phyloP scores from a whole-genome alignment of 2,329 filamentous ascomycete genomes.

The Alternaria tenuissima region DNA sequence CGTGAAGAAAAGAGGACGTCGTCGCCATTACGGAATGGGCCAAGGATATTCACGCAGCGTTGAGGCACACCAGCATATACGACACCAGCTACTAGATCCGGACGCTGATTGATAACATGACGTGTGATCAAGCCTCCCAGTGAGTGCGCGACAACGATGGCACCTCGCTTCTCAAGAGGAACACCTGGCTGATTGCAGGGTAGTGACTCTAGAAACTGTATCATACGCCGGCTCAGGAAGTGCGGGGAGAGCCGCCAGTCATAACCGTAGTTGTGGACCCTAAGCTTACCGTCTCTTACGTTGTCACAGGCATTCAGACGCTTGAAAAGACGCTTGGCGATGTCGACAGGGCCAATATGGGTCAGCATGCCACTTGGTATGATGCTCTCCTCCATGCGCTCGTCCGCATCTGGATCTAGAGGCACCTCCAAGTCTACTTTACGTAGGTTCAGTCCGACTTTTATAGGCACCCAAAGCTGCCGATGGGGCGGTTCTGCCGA shows the following conservation, averaged over 20 bases:
- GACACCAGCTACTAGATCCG: slow-evolving; percentile 85
- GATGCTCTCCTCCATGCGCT: slow-evolving; percentile 82
- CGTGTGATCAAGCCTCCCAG: slow-evolving; percentile 87
- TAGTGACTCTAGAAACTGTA: slow-evolving; percentile 74
- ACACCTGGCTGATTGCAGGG: slow-evolving; percentile 73
- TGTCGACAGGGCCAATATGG: slow-evolving; percentile 90
- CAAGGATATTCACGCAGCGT: slow-evolving; percentile 88
- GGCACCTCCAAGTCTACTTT: slow-evolving; percentile 93
- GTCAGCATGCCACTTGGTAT: slow-evolving; percentile 88
- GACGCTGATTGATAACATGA: slow-evolving; percentile 84
- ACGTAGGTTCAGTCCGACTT: slow-evolving; percentile 88
- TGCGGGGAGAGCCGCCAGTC: slow-evolving; percentile 91
- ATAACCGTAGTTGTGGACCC: slow-evolving; percentile 91
- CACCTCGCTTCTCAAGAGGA: slow-evolving; percentile 68
- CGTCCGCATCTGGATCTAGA: slow-evolving; percentile 80
- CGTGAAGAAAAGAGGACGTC: slow-evolving; percentile 88
- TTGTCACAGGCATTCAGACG: slow-evolving; percentile 78
- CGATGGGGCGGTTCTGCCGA: slow-evolving; percentile 82
- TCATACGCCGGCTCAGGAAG: slow-evolving; percentile 75
- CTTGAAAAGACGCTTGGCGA: slow-evolving; percentile 82
- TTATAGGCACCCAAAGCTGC: slow-evolving; percentile 94
- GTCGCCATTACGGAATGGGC: slow-evolving; percentile 89
- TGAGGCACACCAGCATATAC: slow-evolving; percentile 86
- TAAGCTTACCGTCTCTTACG: slow-evolving; percentile 71
- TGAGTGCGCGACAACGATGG: slow-evolving; percentile 84